Evolutionary conservation across 305 asterid species (phyloP).

Genomic region (Fraxinus ornus): DNA sequence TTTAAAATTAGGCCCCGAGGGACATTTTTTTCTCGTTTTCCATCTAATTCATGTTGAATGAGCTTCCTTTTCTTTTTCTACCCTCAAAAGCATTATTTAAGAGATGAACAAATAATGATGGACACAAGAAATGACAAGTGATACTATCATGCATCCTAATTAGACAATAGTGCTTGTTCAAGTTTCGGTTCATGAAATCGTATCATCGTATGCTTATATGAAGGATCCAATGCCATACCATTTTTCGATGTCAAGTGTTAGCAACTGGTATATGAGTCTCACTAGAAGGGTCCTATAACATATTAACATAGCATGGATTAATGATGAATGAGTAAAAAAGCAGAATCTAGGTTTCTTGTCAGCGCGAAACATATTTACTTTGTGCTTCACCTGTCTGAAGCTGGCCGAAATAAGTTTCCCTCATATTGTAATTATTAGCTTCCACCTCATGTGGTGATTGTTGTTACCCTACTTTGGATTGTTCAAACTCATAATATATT

Average conservation of each 20-base stretch:
- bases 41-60: not conserved
- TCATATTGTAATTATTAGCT: not conserved
- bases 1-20: slow-evolving; percentile 8
- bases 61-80: not conserved
- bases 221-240: not conserved
- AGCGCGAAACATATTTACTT: not conserved
- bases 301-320: not conserved
- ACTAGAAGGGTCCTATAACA: not conserved
- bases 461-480: not conserved
- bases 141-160: not conserved
- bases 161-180: not conserved
- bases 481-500: slow-evolving; percentile 2
- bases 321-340: not conserved
- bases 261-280: not conserved
- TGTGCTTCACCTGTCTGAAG: not conserved
- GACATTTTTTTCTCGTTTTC: slow-evolving; percentile 11
- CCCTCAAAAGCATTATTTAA: not conserved
- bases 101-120: slow-evolving; percentile 5
- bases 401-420: not conserved
- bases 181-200: not conserved
- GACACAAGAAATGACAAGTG: not conserved
- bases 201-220: not conserved
- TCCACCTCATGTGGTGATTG: not conserved
- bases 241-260: not conserved
- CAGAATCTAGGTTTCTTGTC: not conserved